phyloP scores from a whole-genome alignment of 176 grass and related monocot species.

The Hordeum marinum region DNA sequence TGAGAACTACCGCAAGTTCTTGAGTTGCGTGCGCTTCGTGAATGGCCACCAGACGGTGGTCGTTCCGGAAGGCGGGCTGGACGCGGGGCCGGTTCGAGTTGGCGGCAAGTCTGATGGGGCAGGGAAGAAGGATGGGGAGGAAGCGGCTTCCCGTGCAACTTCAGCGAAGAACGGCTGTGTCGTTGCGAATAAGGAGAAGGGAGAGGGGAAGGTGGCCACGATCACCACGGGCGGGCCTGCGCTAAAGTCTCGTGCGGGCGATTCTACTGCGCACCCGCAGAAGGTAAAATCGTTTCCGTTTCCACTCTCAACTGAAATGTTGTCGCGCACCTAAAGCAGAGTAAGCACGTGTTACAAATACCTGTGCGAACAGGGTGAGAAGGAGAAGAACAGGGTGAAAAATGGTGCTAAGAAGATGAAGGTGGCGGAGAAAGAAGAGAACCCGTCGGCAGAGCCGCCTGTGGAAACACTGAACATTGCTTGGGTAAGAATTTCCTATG shows the following conservation, averaged over 20 bases:
- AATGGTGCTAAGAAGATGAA: neutral
- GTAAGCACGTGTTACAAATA: neutral
- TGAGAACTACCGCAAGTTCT: slow-evolving; percentile 41
- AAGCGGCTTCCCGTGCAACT: neutral
- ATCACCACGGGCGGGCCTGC: neutral
- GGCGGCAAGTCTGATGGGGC: neutral
- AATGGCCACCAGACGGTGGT: slow-evolving; percentile 20
- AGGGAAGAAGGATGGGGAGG: neutral
- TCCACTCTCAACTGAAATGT: neutral
- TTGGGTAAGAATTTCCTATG: neutral
- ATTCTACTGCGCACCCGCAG: neutral
- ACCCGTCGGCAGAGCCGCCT: neutral
- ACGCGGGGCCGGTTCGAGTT: neutral
- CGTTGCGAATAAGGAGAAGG: neutral
- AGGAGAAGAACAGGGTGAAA: neutral
- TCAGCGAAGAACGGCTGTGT: neutral
- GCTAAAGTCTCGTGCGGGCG: neutral
- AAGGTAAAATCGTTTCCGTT: neutral
- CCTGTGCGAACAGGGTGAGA: neutral
- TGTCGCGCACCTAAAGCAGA: neutral
- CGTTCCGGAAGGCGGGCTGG: neutral
- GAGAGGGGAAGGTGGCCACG: neutral
- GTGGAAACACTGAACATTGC: neutral
- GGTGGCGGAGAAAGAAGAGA: neutral
- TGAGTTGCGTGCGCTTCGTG: slow-evolving; percentile 13